Base-by-base conservation (phyloP, 2,329 filamentous ascomycete species). In the Apiospora phragmitis region DNA sequence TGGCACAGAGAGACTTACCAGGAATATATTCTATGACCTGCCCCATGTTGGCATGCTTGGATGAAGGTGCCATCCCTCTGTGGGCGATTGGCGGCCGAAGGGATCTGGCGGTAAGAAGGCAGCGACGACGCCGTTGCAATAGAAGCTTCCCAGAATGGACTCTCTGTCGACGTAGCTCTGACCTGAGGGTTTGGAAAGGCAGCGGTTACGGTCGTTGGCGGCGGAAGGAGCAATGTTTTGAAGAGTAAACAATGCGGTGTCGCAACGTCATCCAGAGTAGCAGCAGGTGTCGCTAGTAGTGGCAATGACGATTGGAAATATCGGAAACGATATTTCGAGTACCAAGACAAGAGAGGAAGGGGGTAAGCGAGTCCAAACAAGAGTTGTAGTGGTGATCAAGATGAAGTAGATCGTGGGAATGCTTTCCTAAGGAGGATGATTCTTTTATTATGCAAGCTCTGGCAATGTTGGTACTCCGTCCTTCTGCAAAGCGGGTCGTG, bases 21-120 rank as follows among this genome's bases (percentile, higher is more conserved):
- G 94, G 93, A 78, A 98, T 97, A 83, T 97, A 98, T 86, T 98
- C 95, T 80, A 98, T 95, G 77, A 97, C 91, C 85, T 97, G 94
- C 73, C 94, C 94, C 84, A 93, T 89, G 82, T 90, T 93, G 80
- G 88, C 78, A 80, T 78, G 79, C 80, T 82, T 80, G 75, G 80
- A 83, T 74, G 86, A 85, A 81, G 86, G 85, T 74, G 85, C 84
- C 87, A 88, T 89, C 77, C 65, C 55, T 62, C 55, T 62, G 55
- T 35, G 32, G 32, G 55, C 55, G 32, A 62, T 62, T 38, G 55
- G 55, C 29, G 55, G 32, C 55, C 38, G 55, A 62, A 68, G 71
- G 68, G 47, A 18, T 70, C 24, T 26, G 21, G 65, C 65, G 42
- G 42, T 35, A n/a, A 24, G n/a, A n/a, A 16, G 32, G 65, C 42